These are phyloP conservation scores for Penicillium goetzii DNA, from an alignment of 495 filamentous ascomycete genomes.

Conservation along the genomic window DNA sequence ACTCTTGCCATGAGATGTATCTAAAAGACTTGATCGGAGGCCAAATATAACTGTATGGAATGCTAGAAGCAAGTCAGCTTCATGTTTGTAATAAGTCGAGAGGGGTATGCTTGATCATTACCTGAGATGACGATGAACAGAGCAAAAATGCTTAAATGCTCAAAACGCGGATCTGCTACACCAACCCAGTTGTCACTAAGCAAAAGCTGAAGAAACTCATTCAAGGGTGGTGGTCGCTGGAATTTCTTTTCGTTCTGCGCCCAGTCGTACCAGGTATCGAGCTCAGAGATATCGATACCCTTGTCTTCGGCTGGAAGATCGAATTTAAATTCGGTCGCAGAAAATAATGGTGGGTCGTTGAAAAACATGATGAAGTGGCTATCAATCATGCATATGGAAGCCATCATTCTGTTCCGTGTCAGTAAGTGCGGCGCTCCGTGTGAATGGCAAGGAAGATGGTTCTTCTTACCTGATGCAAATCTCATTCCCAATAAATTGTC, in stretches of 20 bases:
- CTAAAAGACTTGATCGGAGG: slow-evolving; percentile 8
- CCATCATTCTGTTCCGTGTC: slow-evolving; percentile 17
- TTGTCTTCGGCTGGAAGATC: slow-evolving; percentile 26
- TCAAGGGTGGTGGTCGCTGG: slow-evolving; percentile 15
- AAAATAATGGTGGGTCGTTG: slow-evolving; percentile 20
- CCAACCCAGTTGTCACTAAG: slow-evolving; percentile 19
- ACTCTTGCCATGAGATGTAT: not conserved
- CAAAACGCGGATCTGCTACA: not conserved
- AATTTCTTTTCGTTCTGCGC: slow-evolving; percentile 10
- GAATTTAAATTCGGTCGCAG: slow-evolving; percentile 18
- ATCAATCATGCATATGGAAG: slow-evolving; percentile 25
- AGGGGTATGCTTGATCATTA: not conserved
- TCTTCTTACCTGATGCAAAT: slow-evolving; percentile 18
- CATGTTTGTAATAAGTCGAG: not conserved
- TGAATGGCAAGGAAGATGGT: not conserved
- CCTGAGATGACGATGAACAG: slow-evolving; percentile 21
- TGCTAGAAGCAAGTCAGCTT: not conserved
- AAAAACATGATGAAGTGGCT: slow-evolving; percentile 27
- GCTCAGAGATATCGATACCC: slow-evolving; percentile 20
- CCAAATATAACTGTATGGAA: slow-evolving; percentile 22
- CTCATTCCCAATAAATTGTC: slow-evolving; percentile 15
- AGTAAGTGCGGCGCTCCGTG: not conserved
- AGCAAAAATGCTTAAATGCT: slow-evolving; percentile 18
- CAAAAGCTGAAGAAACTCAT: slow-evolving; percentile 14
- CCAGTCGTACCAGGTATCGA: slow-evolving; percentile 18